Conservation (phyloP, 768 basidiomycete genomes). For the Suillus sp. region DNA sequence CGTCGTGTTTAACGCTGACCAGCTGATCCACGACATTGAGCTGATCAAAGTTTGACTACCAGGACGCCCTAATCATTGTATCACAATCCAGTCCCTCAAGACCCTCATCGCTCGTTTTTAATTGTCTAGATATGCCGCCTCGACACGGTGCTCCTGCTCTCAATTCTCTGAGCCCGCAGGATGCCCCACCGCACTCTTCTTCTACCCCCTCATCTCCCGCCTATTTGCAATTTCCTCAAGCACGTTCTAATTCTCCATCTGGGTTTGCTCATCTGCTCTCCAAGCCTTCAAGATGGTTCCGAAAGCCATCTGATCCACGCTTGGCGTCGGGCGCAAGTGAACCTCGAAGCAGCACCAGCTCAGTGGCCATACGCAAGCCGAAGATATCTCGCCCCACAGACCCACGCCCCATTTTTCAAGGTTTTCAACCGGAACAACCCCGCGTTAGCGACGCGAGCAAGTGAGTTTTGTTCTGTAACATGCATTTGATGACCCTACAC, state of each 20-base stretch:
- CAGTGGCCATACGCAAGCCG: constrained; percentile 51
- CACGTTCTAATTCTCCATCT: constrained; percentile 64
- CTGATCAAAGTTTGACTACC: neutral
- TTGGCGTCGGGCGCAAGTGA: constrained; percentile 42
- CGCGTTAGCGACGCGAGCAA: constrained; percentile 51
- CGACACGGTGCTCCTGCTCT: constrained; percentile 45
- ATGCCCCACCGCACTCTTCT: constrained; percentile 22
- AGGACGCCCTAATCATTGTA: constrained; percentile 6
- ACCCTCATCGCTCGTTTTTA: constrained; percentile 20
- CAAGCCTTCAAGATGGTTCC: constrained; percentile 75
- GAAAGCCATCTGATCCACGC: constrained; percentile 58
- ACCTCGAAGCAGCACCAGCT: constrained; percentile 51
- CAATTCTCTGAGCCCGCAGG: constrained; percentile 44
- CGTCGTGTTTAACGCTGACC: neutral
- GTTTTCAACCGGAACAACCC: constrained; percentile 48
- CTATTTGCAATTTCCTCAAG: constrained; percentile 40
- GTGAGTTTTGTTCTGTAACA: constrained; percentile 41
- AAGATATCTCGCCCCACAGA: constrained; percentile 88
- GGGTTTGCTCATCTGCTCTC: constrained; percentile 67
- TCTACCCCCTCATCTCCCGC: constrained; percentile 36
- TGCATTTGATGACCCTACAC: constrained; percentile 1
- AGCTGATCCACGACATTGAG: neutral
- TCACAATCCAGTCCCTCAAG: constrained; percentile 6
- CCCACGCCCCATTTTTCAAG: constrained; percentile 67
- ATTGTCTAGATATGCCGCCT: constrained; percentile 44